Conservation (phyloP, 805 yeast species). For the Yueomyces sp. region DNA sequence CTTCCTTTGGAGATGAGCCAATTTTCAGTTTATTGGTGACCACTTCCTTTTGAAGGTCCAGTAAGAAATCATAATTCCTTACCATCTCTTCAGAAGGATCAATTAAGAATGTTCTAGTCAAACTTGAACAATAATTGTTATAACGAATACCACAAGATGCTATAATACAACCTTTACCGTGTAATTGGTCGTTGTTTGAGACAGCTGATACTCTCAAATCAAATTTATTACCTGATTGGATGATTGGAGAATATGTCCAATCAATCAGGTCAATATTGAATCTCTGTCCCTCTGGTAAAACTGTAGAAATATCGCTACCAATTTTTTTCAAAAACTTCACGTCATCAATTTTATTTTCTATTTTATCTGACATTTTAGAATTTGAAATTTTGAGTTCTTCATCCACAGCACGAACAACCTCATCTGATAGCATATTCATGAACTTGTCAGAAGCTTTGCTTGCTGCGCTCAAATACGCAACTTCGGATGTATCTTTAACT, state of each 20-base stretch:
- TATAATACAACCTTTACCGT: conserved; percentile 66
- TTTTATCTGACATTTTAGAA: conserved; percentile 53
- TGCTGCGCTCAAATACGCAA: conserved; percentile 50
- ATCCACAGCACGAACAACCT: conserved; percentile 77
- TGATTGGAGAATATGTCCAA: conserved; percentile 88
- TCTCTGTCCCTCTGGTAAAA: conserved; percentile 36
- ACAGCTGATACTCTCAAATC: conserved; percentile 77
- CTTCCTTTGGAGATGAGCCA: conserved; percentile 53
- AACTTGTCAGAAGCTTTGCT: conserved; percentile 64
- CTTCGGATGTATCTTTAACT: conserved; percentile 68
- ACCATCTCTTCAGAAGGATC: conserved; percentile 78
- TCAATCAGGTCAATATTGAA: conserved; percentile 69
- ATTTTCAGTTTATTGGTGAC: conserved; percentile 41
- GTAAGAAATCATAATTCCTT: conserved; percentile 61
- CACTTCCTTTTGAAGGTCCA: conserved; percentile 58
- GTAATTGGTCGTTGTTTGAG: conserved; percentile 49
- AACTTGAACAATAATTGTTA: conserved; percentile 76
- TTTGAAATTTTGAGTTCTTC: conserved; percentile 72
- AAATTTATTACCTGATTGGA: conserved; percentile 77
- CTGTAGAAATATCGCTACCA: conserved; percentile 32
- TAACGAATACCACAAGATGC: conserved; percentile 79
- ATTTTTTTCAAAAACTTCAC: conserved; percentile 46
- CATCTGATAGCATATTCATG: conserved; percentile 74
- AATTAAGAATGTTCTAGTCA: conserved; percentile 78
- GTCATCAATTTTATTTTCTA: conserved; percentile 76